phyloP scores from a whole-genome alignment of 176 grass and related monocot genomes.

The Leersia perrieri region DNA sequence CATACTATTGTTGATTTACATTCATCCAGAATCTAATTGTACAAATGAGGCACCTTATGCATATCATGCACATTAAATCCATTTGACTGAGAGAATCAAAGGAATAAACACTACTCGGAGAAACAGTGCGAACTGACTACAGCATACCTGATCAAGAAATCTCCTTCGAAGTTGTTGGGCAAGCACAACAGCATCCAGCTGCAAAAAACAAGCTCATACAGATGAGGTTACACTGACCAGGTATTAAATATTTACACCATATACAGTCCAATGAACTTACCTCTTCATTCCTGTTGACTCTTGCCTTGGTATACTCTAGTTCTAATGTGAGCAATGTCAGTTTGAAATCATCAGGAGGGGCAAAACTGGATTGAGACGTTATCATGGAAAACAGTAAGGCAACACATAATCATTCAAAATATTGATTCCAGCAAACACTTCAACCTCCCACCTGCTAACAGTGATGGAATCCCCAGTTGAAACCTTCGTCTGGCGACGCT shows the following conservation, averaged over 20 bases:
- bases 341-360: conserved; percentile 77
- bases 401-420: conserved; percentile 8
- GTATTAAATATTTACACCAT: conserved; percentile 8
- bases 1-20: neutral
- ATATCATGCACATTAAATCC: neutral
- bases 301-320: conserved; percentile 79
- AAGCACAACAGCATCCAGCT: conserved; percentile 97
- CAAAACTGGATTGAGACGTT: conserved; percentile 56
- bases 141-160: conserved; percentile 74
- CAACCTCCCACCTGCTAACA: conserved; percentile 61
- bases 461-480: conserved; percentile 80
- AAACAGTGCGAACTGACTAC: neutral
- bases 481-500: conserved; percentile 85
- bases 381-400: neutral
- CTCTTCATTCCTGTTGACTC: conserved; percentile 58
- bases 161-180: conserved; percentile 80
- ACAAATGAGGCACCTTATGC: neutral
- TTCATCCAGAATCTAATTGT: neutral
- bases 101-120: conserved; percentile 6
- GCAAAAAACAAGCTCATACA: conserved; percentile 27
- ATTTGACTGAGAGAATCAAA: neutral
- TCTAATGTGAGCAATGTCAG: conserved; percentile 79
- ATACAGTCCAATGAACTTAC: conserved; percentile 30
- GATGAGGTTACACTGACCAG: conserved; percentile 26
- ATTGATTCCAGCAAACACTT: neutral